These are phyloP conservation scores for Tolypocladium cylindrosporum DNA, from an alignment of 2,329 filamentous ascomycete genomes.

Conservation along the genomic window DNA sequence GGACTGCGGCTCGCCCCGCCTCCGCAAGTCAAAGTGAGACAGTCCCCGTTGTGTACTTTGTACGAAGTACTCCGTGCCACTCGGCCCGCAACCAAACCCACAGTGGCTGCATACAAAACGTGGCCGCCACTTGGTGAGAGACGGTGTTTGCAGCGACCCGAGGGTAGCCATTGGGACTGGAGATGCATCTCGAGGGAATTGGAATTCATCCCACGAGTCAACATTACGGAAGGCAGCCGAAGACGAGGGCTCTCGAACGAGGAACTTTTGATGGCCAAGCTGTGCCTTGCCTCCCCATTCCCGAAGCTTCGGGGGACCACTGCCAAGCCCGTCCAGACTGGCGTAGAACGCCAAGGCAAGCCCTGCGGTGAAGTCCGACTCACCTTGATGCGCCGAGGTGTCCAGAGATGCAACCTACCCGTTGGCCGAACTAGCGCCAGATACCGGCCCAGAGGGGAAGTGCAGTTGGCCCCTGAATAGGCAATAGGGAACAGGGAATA, in stretches of 20 bases:
- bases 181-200: not conserved
- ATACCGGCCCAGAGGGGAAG: not conserved
- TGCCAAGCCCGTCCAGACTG: not conserved
- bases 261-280: not conserved
- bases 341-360: not conserved
- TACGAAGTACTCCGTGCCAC: too few relatives aligned
- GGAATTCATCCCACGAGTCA: not conserved
- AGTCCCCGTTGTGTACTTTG: too few relatives aligned
- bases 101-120: not conserved
- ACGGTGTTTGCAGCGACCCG: too few relatives aligned
- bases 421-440: not conserved
- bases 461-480: not conserved
- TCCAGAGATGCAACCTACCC: not conserved
- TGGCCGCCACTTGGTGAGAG: not conserved
- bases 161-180: not conserved
- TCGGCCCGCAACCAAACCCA: too few relatives aligned
- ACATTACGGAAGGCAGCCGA: too few relatives aligned
- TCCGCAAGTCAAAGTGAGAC: not conserved
- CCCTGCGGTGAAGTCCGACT: not conserved
- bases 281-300: not conserved
- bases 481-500: not conserved
- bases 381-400: not conserved
- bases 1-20: not conserved
- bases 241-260: not conserved
- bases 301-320: not conserved